Conservation (phyloP, 345 rosid genomes). For the Pistacia vera region DNA sequence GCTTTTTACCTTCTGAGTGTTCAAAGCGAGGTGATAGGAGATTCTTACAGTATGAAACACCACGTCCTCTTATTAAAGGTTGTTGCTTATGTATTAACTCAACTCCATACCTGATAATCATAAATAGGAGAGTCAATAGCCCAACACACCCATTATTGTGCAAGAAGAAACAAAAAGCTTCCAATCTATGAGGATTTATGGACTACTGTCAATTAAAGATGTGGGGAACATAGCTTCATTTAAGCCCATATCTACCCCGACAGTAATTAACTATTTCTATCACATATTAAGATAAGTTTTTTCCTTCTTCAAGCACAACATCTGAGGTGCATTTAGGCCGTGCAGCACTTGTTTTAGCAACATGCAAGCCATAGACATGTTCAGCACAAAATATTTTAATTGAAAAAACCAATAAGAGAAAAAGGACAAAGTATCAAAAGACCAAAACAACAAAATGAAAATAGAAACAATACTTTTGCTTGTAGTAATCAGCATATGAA, state of each 20-base stretch:
- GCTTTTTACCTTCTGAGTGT: constrained; percentile 62
- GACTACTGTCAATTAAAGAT: constrained; percentile 29
- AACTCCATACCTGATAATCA: constrained; percentile 81
- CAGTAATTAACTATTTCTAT: constrained; percentile 28
- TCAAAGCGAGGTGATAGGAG: constrained; percentile 96
- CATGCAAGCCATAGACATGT: constrained; percentile 23
- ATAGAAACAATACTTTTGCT: constrained; percentile 71
- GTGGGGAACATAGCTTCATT: neutral
- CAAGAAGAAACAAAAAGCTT: constrained; percentile 56
- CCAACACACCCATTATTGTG: constrained; percentile 47
- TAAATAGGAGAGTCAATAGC: constrained; percentile 45
- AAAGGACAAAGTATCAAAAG: neutral
- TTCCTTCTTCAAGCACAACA: constrained; percentile 55
- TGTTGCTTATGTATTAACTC: constrained; percentile 67
- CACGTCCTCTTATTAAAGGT: constrained; percentile 92
- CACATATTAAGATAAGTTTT: constrained; percentile 37
- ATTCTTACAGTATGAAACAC: constrained; percentile 98
- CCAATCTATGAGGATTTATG: constrained; percentile 37
- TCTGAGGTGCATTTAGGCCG: constrained; percentile 40
- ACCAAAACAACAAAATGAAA: neutral
- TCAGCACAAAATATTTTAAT: neutral
- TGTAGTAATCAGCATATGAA: constrained; percentile 90
- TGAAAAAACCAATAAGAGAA: neutral
- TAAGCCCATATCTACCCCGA: constrained; percentile 16
- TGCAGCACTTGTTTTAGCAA: constrained; percentile 31